Conservation (phyloP, 2,329 filamentous ascomycete genomes). For the Hyphodiscus sp. region DNA sequence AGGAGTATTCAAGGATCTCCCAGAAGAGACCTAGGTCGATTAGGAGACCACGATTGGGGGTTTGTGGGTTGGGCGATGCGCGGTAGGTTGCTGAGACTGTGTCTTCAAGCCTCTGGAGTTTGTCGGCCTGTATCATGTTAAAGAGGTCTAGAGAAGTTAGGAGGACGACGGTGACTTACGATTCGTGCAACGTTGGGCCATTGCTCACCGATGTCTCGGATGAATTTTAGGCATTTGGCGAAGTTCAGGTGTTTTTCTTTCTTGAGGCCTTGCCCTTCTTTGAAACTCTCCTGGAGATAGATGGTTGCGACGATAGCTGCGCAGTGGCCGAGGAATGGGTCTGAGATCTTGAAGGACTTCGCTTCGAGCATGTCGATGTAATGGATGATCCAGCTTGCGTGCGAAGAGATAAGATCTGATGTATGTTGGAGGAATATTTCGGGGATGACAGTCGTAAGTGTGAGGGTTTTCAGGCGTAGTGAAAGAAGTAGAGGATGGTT, state of each 20-base stretch:
- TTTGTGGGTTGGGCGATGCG: constrained; percentile 23
- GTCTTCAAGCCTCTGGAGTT: constrained; percentile 36
- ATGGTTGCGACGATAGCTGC: constrained; percentile 48
- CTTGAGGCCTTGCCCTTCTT: constrained; percentile 30
- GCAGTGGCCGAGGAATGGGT: constrained; percentile 42
- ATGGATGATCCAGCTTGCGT: constrained; percentile 47
- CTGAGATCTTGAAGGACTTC: constrained; percentile 39
- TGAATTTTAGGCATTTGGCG: constrained; percentile 38
- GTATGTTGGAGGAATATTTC: constrained; percentile 49
- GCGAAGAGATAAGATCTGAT: constrained; percentile 43
- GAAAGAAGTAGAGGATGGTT: constrained; percentile 49
- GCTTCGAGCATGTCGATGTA: constrained; percentile 41
- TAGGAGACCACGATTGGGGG: constrained; percentile 31
- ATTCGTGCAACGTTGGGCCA: constrained; percentile 41
- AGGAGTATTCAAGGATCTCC: constrained; percentile 42
- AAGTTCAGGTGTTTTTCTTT: constrained; percentile 38
- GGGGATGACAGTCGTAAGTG: constrained; percentile 39
- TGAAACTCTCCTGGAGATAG: constrained; percentile 47
- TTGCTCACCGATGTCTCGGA: constrained; percentile 33
- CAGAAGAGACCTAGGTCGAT: constrained; percentile 42
- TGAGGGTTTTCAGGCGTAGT: constrained; percentile 44
- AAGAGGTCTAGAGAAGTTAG: neutral
- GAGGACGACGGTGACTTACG: constrained; percentile 25
- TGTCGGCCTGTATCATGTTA: constrained; percentile 32
- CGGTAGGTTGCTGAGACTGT: constrained; percentile 39